Conservation (phyloP, 225 moss, liverwort and hornwort genomes). For the Asterella californica region DNA sequence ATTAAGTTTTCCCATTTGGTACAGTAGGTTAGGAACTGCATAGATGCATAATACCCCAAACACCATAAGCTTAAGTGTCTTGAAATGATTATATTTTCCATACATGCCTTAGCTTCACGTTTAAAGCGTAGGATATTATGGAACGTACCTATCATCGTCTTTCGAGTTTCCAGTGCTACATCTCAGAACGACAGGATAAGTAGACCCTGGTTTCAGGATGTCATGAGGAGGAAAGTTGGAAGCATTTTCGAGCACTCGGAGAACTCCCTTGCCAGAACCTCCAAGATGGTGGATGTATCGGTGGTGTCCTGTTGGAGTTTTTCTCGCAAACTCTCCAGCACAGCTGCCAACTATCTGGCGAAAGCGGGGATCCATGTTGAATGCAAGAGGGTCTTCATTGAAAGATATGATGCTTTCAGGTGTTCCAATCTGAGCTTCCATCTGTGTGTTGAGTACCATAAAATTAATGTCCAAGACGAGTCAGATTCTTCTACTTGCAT, state of each 20-base stretch:
- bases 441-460: neutral
- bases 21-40: no score
- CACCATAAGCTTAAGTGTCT: no score
- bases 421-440: conserved; percentile 6
- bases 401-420: conserved; percentile 12
- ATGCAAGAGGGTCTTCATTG: conserved; percentile 21
- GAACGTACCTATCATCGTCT: conserved; percentile 33
- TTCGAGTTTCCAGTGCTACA: conserved; percentile 41
- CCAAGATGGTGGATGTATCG: conserved; percentile 43
- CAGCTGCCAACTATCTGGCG: conserved; percentile 38
- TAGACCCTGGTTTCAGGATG: conserved; percentile 31
- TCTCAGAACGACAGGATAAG: conserved; percentile 29
- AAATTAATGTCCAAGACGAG: neutral
- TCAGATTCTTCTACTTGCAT: neutral
- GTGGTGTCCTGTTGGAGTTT: conserved; percentile 30
- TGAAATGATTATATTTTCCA: neutral
- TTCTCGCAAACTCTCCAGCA: conserved; percentile 30
- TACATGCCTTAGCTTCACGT: neutral
- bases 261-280: conserved; percentile 27
- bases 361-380: conserved; percentile 29
- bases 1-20: neutral
- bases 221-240: conserved; percentile 31
- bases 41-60: neutral
- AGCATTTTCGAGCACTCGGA: conserved; percentile 37
- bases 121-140: neutral